Base-by-base conservation (phyloP, 495 filamentous ascomycete genomes). In the Choiromyces venosus region DNA sequence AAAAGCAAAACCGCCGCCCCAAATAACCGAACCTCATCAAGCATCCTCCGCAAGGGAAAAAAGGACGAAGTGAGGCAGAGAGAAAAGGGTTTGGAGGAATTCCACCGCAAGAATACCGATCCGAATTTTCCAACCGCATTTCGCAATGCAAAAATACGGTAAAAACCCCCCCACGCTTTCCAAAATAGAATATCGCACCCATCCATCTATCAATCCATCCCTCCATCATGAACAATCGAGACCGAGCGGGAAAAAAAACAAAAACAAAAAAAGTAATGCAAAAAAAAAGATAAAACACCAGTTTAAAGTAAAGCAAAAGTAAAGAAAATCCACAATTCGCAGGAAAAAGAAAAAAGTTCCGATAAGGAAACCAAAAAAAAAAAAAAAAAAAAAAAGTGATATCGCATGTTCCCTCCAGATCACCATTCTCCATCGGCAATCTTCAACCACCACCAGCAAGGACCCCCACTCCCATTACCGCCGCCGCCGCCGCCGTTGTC, bases 341-440 rank as follows among this genome's bases (percentile, higher is more conserved):
- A 29, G n/a, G n/a, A 56, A 56, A 56, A 56, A 56, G 52, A 25
- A 56, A 44, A 40, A 44, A 56, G 14, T 56, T 56, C 52, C 52
- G 52, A 56, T 56, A 56, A 56, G n/a, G 52, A 29, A 56, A 25
- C n/a, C 2, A 3, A 42, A 42, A 42, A 42, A 42, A 42, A 29
- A 56, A 56, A 3, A 42, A 42, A 42, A 42, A 42, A 42, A 29
- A 56, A 56, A 56, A 56, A 56, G 52, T 56, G 52, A 56, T 56
- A 56, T 56, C 52, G 52, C 52, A 56, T 56, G 52, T 56, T 56
- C 52, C 52, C 52, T 56, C n/a, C 52, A 29, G 52, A 56, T 56
- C 52, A 56, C 52, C 52, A 56, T 56, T 56, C 25, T 29, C 52
- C 52, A 12, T 25, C 52, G n/a, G 52, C 52, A n/a, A 56, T 29